These are phyloP conservation scores for Fusarium oxysporum DNA, from an alignment of 2,329 filamentous ascomycete genomes.

Conservation along the genomic window DNA sequence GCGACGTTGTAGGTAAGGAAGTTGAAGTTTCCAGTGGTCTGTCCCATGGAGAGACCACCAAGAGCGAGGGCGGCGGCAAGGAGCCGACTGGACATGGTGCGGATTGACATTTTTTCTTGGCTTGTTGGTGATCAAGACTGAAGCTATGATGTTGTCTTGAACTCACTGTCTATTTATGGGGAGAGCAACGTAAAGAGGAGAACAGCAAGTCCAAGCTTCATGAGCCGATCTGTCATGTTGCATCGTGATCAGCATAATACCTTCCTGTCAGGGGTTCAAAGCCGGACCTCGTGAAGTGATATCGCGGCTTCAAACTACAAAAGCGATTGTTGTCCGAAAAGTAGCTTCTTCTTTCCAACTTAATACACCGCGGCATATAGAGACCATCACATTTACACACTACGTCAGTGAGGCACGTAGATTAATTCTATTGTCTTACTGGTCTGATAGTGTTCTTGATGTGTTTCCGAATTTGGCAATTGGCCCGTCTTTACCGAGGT, in stretches of 20 bases:
- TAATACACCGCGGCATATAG: neutral
- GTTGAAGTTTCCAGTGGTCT: conserved; percentile 56
- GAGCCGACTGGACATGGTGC: conserved; percentile 9
- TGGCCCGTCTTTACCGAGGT: conserved; percentile 18
- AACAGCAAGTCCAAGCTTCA: neutral
- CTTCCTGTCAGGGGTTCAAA: conserved; percentile 13
- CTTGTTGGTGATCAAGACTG: neutral
- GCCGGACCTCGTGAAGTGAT: neutral
- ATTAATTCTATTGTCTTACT: neutral
- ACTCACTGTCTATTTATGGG: neutral
- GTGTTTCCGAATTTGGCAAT: conserved; percentile 1
- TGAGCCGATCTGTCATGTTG: neutral
- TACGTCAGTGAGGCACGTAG: neutral
- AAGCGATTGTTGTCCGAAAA: conserved; percentile 6
- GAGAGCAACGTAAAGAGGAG: neutral
- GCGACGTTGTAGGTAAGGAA: conserved; percentile 70
- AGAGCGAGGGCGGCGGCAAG: conserved; percentile 19
- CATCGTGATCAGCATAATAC: conserved; percentile 21
- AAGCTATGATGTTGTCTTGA: neutral
- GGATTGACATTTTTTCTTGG: conserved; percentile 4
- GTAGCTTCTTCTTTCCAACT: conserved; percentile 4
- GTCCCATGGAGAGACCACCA: neutral
- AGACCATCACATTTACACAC: neutral
- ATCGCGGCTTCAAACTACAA: neutral
- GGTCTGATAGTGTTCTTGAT: neutral